Evolutionary conservation across 345 rosid genomes (phyloP).

Genomic region (Syzygium grande): DNA sequence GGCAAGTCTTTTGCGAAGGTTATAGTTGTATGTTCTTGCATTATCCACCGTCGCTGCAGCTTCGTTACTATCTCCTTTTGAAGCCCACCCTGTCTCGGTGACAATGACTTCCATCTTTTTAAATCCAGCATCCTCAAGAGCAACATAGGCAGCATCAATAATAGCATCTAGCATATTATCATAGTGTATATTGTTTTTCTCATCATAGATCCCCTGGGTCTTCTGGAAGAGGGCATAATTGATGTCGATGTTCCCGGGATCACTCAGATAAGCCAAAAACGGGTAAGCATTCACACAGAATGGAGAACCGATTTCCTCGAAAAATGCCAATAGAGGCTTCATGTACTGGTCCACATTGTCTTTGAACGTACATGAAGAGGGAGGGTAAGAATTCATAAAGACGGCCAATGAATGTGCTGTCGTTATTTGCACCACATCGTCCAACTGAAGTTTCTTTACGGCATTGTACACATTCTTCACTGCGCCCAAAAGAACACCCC

Average conservation of each 20-base stretch:
- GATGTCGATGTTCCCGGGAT: constrained; percentile 72
- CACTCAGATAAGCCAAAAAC: constrained; percentile 67
- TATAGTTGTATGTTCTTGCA: constrained; percentile 85
- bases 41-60: constrained; percentile 74
- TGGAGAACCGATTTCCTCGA: constrained; percentile 74
- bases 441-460: constrained; percentile 41
- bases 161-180: constrained; percentile 99
- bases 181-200: constrained; percentile 59
- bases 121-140: constrained; percentile 74
- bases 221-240: constrained; percentile 89
- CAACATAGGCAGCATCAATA: constrained; percentile 93
- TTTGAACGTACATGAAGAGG: constrained; percentile 75
- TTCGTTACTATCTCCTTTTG: constrained; percentile 75
- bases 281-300: constrained; percentile 96
- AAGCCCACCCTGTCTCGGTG: constrained; percentile 98
- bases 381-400: constrained; percentile 77
- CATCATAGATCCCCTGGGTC: constrained; percentile 61
- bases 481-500: constrained; percentile 69
- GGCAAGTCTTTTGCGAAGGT: constrained; percentile 88
- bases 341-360: constrained; percentile 62
- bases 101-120: constrained; percentile 82
- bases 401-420: constrained; percentile 96
- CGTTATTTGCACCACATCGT: constrained; percentile 62
- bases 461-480: constrained; percentile 69
- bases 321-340: constrained; percentile 85